Evolutionary conservation across 2,329 filamentous ascomycete species (phyloP), one percentile per base, ranked within the genome.

Genomic region (Microcyclosporella mali): DNA sequence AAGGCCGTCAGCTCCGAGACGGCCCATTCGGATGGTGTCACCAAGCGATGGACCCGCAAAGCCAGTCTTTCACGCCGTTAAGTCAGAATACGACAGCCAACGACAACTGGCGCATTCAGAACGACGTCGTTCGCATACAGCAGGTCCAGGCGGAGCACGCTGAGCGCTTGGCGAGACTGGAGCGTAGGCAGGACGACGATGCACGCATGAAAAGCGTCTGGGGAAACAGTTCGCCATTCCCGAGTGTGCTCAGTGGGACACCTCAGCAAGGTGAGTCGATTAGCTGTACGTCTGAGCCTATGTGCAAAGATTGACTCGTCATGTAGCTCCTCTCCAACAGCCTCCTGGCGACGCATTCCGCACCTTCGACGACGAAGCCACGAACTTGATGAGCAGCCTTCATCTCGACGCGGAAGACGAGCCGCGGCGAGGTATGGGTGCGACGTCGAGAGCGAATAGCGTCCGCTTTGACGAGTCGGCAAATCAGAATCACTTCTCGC

Each of bases 381-480:
- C 84, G 59, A 85, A 82, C 56, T 73, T 92, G 46, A 77, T 94
- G 37, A 84, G 82, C 39, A 87, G 85, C 41, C 75, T 95, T 45
- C 86, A 89, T 46, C 73, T 97, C 6, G 90, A 95, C 51, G 77
- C 83, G 4, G 89, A 95, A 49, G 88, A 97, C 50, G 85, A 89
- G 60, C 85, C 85, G 25, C 82, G 88, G 44, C 53, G 60, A 48
- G 57, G 49, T 27, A 79, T 90, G 50, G 87, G 92, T 41, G 87
- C 86, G 15, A 84, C 88, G 14, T 98, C 92, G 14, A 79, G 92
- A 56, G 90, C 92, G 36, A 97, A 97, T 63, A 97, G 92, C 61
- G 92, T 98, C 55, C 85, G 92, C 29, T 98, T 98, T 58, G 92
- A 97, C 61, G 90, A 97, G 63, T 95, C 88, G 60, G 89, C 90